phyloP scores from a whole-genome alignment of 495 filamentous ascomycete genomes.

The Xylaria flabelliformis region DNA sequence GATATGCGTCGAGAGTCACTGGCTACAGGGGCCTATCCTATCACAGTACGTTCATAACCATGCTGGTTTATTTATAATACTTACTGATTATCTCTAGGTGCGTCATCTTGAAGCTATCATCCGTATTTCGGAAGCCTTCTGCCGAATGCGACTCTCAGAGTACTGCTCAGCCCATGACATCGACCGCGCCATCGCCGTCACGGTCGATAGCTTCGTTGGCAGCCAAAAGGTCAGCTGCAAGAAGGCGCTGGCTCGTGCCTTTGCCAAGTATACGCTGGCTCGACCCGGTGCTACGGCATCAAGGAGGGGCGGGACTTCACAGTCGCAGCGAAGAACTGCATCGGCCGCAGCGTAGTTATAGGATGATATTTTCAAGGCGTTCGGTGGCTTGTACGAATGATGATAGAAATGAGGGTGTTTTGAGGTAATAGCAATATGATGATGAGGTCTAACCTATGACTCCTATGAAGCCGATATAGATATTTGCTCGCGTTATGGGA shows the following conservation, averaged over 20 bases:
- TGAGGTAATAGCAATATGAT: constrained; percentile 3
- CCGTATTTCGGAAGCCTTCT: constrained; percentile 90
- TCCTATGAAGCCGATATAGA: background rate
- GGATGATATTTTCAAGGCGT: background rate
- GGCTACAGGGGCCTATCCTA: constrained; percentile 95
- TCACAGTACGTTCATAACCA: constrained; percentile 72
- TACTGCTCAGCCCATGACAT: constrained; percentile 90
- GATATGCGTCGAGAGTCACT: constrained; percentile 94
- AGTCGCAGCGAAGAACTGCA: constrained; percentile 33
- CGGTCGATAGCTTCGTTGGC: constrained; percentile 94
- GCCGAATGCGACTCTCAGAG: constrained; percentile 93
- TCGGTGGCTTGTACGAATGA: constrained; percentile 1
- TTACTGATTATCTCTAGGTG: constrained; percentile 63
- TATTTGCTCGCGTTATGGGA: background rate
- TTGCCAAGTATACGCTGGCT: constrained; percentile 87
- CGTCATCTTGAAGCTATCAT: constrained; percentile 98
- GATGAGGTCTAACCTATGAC: background rate
- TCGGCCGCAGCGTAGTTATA: constrained; percentile 28
- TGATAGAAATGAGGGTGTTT: constrained; percentile 3
- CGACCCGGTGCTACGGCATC: constrained; percentile 42
- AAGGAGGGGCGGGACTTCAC: constrained; percentile 29
- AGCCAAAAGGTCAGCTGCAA: constrained; percentile 98
- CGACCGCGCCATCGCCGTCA: constrained; percentile 95
- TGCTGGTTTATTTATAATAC: constrained; percentile 19
- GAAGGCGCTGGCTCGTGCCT: constrained; percentile 93